Base-by-base conservation (phyloP, 2,329 filamentous ascomycete species). In the Beauveria pseudobassiana region DNA sequence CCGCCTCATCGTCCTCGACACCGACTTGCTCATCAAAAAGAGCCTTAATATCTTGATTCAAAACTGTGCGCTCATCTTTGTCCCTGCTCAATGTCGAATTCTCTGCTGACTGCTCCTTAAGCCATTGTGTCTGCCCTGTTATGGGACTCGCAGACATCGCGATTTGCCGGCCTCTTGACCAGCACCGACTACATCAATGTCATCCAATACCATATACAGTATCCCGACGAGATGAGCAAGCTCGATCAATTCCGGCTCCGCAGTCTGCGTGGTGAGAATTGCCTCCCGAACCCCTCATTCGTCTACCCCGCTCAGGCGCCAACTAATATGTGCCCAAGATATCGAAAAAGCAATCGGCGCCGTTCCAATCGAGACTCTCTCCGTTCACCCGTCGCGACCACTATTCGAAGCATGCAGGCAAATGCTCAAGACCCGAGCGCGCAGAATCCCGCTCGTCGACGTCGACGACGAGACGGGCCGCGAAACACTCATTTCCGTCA, bases 201-300 rank as follows among this genome's bases (percentile, higher is more conserved):
- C 62, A 96, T 99, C 46, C 93, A 98, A 74, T 99, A 99, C 77
- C 98, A 99, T 80, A 97, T 92, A 81, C 93, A 98, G 75, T 96
- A 95, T 69, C 95, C 93, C 2, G 91, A 96, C 67, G 89, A 93
- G 63, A 84, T 98, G 64, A 86, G 87, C 66, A 87, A 93, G 72
- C 90, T 99, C 69, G 95, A 98, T 67, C 90, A 96, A 74, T 97
- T 99, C 74, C 88, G 91, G 52, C 78, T 99, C 64, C 93, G 90
- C 77, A 96, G 91, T 72, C 83, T 99, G 63, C 85, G 93, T 83
- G 91, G 93, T 96, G 80, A 63, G 80, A 69, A 56, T 16, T 43
- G 43, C 64, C 61, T 5, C 38, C 28, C n/a, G 12, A 40, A 22
- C 45, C 26, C 30, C 40, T 20, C 7, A 14, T 20, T 18, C 43